Percentiles rank a stretch among this genome's conserved stretches.
These are phyloP conservation scores for Tolypocladium album DNA, from an alignment of 2,329 filamentous ascomycete genomes.

Conservation along the genomic window DNA sequence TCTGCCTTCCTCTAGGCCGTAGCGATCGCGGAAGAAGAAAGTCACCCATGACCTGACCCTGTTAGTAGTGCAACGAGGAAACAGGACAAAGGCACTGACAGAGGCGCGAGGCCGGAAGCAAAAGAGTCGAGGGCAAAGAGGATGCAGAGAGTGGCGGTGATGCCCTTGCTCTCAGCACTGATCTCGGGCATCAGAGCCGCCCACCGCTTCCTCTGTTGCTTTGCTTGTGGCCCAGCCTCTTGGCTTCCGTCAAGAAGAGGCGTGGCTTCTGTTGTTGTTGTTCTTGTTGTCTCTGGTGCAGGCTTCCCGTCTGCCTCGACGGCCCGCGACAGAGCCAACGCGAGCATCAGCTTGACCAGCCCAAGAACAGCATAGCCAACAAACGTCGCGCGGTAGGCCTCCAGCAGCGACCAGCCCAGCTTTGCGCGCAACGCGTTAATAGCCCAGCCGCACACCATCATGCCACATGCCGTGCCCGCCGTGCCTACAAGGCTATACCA, in stretches of 20 bases:
- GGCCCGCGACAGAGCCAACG: constrained; percentile 34
- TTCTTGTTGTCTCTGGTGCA: neutral
- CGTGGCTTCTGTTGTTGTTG: constrained; percentile 8
- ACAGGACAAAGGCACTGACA: constrained; percentile 31
- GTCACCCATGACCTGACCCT: constrained; percentile 44
- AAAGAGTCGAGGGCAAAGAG: constrained; percentile 61
- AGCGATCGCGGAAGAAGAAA: constrained; percentile 41
- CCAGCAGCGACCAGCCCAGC: constrained; percentile 30
- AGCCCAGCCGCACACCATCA: constrained; percentile 48
- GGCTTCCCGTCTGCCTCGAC: constrained; percentile 25
- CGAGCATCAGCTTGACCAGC: constrained; percentile 42
- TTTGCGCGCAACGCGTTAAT: constrained; percentile 36
- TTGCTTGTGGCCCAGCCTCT: neutral
- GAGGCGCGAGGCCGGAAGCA: constrained; percentile 57
- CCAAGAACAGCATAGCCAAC: constrained; percentile 46
- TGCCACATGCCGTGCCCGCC: constrained; percentile 49
- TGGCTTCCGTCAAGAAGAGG: constrained; percentile 13
- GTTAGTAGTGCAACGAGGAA: constrained; percentile 11
- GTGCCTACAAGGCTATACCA: constrained; percentile 51
- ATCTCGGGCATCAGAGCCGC: constrained; percentile 41
- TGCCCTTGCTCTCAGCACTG: constrained; percentile 38
- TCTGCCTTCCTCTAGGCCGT: constrained; percentile 34
- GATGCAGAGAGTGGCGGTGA: constrained; percentile 52
- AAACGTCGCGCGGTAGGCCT: constrained; percentile 47
- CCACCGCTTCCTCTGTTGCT: constrained; percentile 3